phyloP scores from a whole-genome alignment of 2,329 filamentous ascomycete genomes.

The Diaporthe batatas region DNA sequence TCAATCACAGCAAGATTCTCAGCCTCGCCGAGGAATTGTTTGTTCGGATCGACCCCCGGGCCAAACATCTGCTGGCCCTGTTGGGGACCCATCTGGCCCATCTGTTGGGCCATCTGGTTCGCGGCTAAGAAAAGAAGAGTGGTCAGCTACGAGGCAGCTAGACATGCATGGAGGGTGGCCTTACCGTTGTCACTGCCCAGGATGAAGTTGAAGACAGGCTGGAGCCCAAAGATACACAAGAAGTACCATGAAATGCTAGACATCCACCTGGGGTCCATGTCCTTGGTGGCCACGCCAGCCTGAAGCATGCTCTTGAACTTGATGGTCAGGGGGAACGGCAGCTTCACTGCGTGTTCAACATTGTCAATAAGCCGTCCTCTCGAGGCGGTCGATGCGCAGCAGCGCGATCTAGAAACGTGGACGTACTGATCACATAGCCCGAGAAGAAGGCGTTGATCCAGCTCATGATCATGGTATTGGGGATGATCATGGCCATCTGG shows the following conservation, averaged over 20 bases:
- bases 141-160: conserved; percentile 41
- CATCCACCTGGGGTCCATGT: conserved; percentile 98
- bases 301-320: conserved; percentile 99
- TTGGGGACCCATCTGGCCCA: conserved; percentile 82
- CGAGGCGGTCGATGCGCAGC: background rate
- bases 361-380: conserved; percentile 42
- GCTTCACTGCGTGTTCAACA: conserved; percentile 75
- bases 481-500: conserved; percentile 99
- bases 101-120: conserved; percentile 91
- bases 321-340: conserved; percentile 96
- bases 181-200: conserved; percentile 95
- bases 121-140: conserved; percentile 71
- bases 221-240: conserved; percentile 93
- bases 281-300: conserved; percentile 93
- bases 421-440: conserved; percentile 94
- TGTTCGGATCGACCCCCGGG: conserved; percentile 93
- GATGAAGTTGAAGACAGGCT: conserved; percentile 97
- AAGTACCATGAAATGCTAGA: conserved; percentile 99
- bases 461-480: conserved; percentile 98
- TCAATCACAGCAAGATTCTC: conserved; percentile 97
- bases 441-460: conserved; percentile 99
- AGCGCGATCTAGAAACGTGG: background rate
- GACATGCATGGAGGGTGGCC: conserved; percentile 47
- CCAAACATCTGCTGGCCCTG: conserved; percentile 80
- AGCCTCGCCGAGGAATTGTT: conserved; percentile 91